A percentile compares a stretch with the other conserved stretches of the same genome.
Conservation (phyloP, 2,329 filamentous ascomycete species). For the Endoconidiophora laricicola region DNA sequence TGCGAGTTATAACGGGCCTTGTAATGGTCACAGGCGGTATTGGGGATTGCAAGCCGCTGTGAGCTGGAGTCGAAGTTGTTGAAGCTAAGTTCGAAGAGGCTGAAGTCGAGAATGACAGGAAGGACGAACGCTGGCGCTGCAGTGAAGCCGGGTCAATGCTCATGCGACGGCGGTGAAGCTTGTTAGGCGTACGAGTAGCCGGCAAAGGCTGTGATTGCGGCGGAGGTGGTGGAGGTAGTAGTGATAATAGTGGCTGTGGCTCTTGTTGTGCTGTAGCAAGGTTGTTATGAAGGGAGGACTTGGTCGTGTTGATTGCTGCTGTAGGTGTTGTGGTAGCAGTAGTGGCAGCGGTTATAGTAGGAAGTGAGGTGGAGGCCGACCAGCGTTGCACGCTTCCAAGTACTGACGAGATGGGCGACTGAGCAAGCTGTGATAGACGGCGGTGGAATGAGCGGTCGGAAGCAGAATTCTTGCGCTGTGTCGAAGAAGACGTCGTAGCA, state of each 20-base stretch:
- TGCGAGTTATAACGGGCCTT: background rate
- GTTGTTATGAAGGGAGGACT: too few relatives aligned
- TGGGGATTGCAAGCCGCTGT: background rate
- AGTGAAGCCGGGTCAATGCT: conserved; percentile 2
- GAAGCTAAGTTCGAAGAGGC: background rate
- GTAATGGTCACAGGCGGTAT: background rate
- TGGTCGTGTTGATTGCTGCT: background rate
- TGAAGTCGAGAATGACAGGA: background rate
- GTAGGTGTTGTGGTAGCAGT: background rate
- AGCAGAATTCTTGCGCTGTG: background rate
- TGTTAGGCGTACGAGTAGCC: background rate
- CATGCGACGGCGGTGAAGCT: conserved; percentile 3
- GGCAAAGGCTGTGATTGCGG: background rate
- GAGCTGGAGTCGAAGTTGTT: background rate
- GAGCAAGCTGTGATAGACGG: background rate
- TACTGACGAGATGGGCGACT: conserved; percentile 1
- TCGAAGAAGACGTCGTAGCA: background rate
- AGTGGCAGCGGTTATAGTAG: background rate
- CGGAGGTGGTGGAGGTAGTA: background rate
- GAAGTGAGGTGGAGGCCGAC: background rate
- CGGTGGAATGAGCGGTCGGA: background rate
- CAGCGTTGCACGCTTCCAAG: conserved; percentile 1
- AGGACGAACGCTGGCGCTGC: background rate
- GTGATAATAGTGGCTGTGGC: too few relatives aligned
- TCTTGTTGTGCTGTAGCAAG: too few relatives aligned